Evolutionary conservation across 805 yeast genomes (phyloP).

Genomic region (Komagataella phaffii): DNA sequence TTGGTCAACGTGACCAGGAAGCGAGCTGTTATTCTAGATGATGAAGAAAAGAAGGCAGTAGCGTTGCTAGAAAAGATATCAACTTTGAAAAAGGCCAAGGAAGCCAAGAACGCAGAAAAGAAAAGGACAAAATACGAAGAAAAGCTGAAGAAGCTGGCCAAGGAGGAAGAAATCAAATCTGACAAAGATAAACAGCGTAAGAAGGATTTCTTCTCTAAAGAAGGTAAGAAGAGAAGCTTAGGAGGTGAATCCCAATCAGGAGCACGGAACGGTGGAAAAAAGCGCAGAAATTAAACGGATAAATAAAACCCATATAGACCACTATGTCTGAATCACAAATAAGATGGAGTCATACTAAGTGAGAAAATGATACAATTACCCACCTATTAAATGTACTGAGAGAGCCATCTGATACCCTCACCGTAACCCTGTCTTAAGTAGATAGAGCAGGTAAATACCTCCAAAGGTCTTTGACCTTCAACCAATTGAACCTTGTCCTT

Average conservation of each 20-base stretch:
- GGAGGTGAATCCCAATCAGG: constrained; percentile 12
- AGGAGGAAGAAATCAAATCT: constrained; percentile 50
- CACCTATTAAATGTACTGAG: constrained; percentile 72
- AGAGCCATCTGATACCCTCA: constrained; percentile 96
- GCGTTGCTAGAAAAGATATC: constrained; percentile 77
- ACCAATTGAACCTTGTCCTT: constrained; percentile 59
- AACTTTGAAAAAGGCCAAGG: constrained; percentile 79
- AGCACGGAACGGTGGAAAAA: constrained; percentile 14
- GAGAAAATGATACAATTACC: background rate
- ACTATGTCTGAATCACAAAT: constrained; percentile 1
- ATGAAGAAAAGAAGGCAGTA: constrained; percentile 89
- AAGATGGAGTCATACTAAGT: background rate
- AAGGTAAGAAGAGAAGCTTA: constrained; percentile 49
- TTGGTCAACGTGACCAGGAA: constrained; percentile 48
- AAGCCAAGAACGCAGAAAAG: constrained; percentile 57
- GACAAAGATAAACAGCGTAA: constrained; percentile 77
- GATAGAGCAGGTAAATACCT: constrained; percentile 94
- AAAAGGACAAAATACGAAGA: constrained; percentile 67
- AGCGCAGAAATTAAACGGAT: constrained; percentile 3
- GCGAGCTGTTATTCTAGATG: constrained; percentile 87
- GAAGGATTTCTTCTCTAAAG: constrained; percentile 70
- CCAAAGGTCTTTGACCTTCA: constrained; percentile 78
- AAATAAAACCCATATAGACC: background rate
- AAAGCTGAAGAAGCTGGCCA: constrained; percentile 62
- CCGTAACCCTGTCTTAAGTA: constrained; percentile 98